A percentile compares a stretch with the other conserved stretches of the same genome.
phyloP scores from a whole-genome alignment of 441 rosid genomes.

The Viola pubescens region DNA sequence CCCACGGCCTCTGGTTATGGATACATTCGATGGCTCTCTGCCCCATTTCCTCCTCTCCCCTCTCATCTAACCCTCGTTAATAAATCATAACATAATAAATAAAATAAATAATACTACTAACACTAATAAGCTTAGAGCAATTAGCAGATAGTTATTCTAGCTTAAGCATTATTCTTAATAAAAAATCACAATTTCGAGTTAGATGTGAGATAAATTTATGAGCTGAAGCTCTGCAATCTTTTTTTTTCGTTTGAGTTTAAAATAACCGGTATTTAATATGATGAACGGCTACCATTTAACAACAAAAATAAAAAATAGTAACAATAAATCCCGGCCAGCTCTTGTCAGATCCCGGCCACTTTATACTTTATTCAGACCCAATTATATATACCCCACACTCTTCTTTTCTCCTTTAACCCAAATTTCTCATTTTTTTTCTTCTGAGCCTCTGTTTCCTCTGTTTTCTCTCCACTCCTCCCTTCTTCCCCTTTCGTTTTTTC shows the following conservation, averaged over 20 bases:
- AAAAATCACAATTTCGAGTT: too few species aligned
- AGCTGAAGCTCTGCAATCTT: too few species aligned
- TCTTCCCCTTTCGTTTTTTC: background rate
- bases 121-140: background rate
- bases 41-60: slow-evolving; percentile 5
- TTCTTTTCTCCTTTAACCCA: background rate
- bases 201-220: too few species aligned
- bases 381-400: slow-evolving; percentile 20
- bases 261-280: too few species aligned
- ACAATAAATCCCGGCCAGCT: slow-evolving; percentile 9
- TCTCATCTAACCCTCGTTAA: slow-evolving; percentile 2
- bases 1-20: slow-evolving; percentile 37
- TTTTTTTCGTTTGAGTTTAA: too few species aligned
- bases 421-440: background rate
- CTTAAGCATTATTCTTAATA: background rate
- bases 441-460: background rate
- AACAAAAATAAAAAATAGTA: background rate
- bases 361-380: background rate
- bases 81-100: too few species aligned
- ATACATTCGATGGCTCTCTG: slow-evolving; percentile 28
- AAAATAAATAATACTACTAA: background rate
- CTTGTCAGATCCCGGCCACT: slow-evolving; percentile 20
- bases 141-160: background rate
- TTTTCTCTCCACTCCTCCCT: background rate
- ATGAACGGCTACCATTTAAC: too few species aligned